Conservation (phyloP, 495 filamentous ascomycete species). For the Neurospora tetrasperma region DNA sequence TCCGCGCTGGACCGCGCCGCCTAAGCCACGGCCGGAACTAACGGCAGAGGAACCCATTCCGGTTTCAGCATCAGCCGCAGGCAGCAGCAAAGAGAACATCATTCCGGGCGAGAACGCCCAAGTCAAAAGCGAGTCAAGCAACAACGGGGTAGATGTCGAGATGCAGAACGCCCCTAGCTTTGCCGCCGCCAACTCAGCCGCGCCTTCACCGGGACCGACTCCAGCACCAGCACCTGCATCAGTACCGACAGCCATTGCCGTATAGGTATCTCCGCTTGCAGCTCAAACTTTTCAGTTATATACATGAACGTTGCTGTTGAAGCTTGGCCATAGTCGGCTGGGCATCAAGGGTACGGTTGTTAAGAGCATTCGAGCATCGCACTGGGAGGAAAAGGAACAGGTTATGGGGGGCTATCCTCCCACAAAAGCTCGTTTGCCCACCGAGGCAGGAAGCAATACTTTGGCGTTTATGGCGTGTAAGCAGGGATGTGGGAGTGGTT, state of each 20-base stretch:
- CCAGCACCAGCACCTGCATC: background rate
- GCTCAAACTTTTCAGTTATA: background rate
- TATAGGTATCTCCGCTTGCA: background rate
- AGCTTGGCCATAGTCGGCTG: background rate
- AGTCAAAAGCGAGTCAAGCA: conserved; percentile 61
- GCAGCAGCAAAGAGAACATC: conserved; percentile 68
- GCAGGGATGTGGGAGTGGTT: background rate
- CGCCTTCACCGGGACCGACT: conserved; percentile 15
- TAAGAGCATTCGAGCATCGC: background rate
- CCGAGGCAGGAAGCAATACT: background rate
- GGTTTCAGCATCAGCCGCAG: conserved; percentile 42
- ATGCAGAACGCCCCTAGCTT: conserved; percentile 32
- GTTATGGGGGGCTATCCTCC: background rate
- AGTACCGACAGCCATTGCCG: background rate
- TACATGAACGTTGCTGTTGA: background rate
- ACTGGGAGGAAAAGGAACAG: background rate
- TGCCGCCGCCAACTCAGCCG: conserved; percentile 34
- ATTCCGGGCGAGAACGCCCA: conserved; percentile 43
- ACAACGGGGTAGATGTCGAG: conserved; percentile 44
- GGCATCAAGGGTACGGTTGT: background rate
- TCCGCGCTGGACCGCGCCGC: conserved; percentile 70
- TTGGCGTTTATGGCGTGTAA: background rate
- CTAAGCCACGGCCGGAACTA: conserved; percentile 34
- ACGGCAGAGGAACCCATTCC: conserved; percentile 24
- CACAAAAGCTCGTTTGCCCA: background rate